phyloP scores from a whole-genome alignment of 129 eudicot genomes.

The Tagetes erecta region DNA sequence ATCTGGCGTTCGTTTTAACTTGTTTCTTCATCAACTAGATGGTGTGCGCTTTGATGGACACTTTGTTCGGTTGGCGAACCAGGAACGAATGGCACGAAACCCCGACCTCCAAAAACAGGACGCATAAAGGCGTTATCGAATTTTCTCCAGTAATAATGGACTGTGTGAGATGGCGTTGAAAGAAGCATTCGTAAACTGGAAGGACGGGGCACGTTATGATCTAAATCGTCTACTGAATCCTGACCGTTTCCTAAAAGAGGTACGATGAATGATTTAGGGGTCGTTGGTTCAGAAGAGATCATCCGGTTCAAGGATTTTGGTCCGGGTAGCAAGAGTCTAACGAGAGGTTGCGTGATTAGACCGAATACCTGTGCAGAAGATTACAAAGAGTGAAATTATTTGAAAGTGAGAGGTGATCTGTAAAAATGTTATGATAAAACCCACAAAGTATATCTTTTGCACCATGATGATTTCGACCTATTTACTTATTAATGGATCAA shows the following conservation, averaged over 20 bases:
- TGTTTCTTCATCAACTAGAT: constrained; percentile 32
- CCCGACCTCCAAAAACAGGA: constrained; percentile 97
- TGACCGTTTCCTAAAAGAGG: constrained; percentile 63
- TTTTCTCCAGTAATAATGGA: constrained; percentile 89
- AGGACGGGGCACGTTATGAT: constrained; percentile 48
- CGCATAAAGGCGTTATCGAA: constrained; percentile 93
- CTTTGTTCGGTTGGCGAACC: constrained; percentile 83
- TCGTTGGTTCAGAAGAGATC: constrained; percentile 58
- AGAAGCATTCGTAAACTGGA: constrained; percentile 69
- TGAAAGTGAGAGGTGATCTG: background rate
- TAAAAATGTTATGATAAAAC: background rate
- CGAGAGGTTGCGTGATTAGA: constrained; percentile 76
- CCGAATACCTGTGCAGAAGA: constrained; percentile 70
- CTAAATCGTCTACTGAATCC: constrained; percentile 49
- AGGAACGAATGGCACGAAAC: constrained; percentile 79
- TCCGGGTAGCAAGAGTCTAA: constrained; percentile 67
- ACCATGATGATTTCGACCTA: background rate
- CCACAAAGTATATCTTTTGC: background rate
- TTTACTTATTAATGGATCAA: background rate
- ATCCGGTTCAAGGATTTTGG: constrained; percentile 46
- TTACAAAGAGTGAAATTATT: background rate
- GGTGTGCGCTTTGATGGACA: constrained; percentile 35
- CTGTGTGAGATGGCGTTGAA: constrained; percentile 59
- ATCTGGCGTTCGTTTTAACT: constrained; percentile 4
- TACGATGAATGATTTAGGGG: constrained; percentile 64